A percentile compares a stretch with the other conserved stretches of the same genome.
phyloP scores from a whole-genome alignment of 2,329 filamentous ascomycete genomes.

The Dissoconium aciculare region DNA sequence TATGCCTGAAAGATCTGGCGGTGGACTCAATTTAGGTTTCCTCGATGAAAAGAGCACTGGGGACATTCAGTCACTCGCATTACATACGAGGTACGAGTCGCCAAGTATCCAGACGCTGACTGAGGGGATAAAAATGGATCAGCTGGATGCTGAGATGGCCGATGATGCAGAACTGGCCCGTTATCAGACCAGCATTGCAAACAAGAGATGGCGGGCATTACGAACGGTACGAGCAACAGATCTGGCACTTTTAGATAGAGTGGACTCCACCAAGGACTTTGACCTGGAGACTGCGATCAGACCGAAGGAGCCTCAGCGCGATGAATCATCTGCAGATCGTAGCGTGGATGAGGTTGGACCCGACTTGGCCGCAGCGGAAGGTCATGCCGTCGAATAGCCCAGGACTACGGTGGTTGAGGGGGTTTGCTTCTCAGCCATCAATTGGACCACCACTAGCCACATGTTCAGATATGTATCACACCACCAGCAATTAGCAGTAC shows the following conservation, averaged over 20 bases:
- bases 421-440: too few species aligned
- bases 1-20: constrained; percentile 52
- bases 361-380: too few species aligned
- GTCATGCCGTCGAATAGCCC: too few species aligned
- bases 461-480: too few species aligned
- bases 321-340: too few species aligned
- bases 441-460: too few species aligned
- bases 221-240: constrained; percentile 62
- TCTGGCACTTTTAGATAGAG: constrained; percentile 68
- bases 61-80: constrained; percentile 56
- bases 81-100: constrained; percentile 45
- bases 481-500: too few species aligned
- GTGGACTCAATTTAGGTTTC: constrained; percentile 63
- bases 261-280: constrained; percentile 65
- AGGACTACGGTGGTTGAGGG: too few species aligned
- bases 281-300: constrained; percentile 11
- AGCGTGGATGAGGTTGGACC: too few species aligned
- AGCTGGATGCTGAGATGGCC: constrained; percentile 77
- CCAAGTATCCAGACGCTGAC: constrained; percentile 59
- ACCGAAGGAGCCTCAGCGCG: constrained; percentile 2
- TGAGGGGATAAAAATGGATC: constrained; percentile 58
- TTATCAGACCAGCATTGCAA: constrained; percentile 58
- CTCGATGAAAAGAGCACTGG: constrained; percentile 51
- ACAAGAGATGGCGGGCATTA: constrained; percentile 80
- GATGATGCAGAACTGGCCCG: constrained; percentile 44